Evolutionary conservation across 108 stramenopile species (phyloP).

Genomic region (Nitzschia palea): DNA sequence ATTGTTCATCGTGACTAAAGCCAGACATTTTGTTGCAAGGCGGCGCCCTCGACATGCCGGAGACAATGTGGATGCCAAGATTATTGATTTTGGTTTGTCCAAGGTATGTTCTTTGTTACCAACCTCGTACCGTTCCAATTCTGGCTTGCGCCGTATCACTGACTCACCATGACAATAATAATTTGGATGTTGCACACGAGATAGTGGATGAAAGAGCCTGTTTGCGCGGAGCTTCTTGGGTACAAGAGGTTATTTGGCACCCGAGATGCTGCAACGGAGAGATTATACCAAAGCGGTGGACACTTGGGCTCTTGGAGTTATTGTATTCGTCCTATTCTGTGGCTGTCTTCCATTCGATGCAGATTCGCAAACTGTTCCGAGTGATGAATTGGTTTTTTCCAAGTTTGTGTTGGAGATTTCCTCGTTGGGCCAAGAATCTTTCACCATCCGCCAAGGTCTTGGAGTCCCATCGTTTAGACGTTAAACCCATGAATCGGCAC

Average conservation of each 20-base stretch:
- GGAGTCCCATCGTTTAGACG: conserved; percentile 84
- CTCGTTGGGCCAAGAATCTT: conserved; percentile 93
- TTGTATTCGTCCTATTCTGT: conserved; percentile 90
- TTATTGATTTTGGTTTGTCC: conserved; percentile 96
- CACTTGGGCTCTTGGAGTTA: conserved; percentile 92
- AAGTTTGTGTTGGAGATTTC: conserved; percentile 93
- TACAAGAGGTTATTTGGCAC: conserved; percentile 94
- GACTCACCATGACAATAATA: no score
- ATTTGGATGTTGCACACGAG: not conserved
- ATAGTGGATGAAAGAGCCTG: conserved; percentile 71
- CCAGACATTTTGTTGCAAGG: conserved; percentile 83
- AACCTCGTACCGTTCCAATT: no score
- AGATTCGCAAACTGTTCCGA: conserved; percentile 81
- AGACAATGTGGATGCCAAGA: conserved; percentile 86
- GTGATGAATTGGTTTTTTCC: conserved; percentile 64
- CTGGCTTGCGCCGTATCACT: no score
- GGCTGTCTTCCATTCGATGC: conserved; percentile 99
- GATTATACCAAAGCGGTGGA: conserved; percentile 86
- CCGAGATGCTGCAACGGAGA: conserved; percentile 96
- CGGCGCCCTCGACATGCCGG: conserved; percentile 22
- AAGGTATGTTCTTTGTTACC: conserved; percentile 80
- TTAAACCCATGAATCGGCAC: conserved; percentile 80
- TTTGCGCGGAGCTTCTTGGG: conserved; percentile 90
- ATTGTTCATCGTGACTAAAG: conserved; percentile 96
- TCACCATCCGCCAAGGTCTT: conserved; percentile 92